Base-by-base conservation (phyloP, 805 yeast genomes). In the Yarrowia keelungensis region DNA sequence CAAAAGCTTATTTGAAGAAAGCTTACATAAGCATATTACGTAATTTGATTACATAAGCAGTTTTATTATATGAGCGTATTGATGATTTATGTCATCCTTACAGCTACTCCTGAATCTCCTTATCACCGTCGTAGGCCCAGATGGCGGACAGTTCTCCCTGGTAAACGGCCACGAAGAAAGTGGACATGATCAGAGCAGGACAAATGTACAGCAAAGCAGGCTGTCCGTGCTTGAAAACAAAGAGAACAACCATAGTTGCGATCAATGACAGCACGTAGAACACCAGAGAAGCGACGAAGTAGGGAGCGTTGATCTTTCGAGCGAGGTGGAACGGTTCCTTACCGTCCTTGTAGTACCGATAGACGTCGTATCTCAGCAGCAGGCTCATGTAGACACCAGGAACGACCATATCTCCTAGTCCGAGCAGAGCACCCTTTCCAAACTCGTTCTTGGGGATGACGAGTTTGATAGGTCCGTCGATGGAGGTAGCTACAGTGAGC, bases 171-270 rank as follows among this genome's bases (percentile, higher is more conserved):
- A 77, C 72, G 0, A 73, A 45, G 0, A 76, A n/a, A 0, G 82
- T 79, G 0, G 82, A 76, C 0, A 79, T 9, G 0, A 80, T 42
- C 38, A 83, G 54, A 4, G 78, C 73, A 5, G 92, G 92, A 4
- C 87, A 87, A 35, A 89, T 75, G 73, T 87, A 89, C 19, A 89
- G 74, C 70, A 89, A 77, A 0, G 92, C 92, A 0, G 92, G 92
- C 76, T 88, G 92, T 0, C 87, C 91, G 11, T 73, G 75, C 1
- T 81, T 72, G 70, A 73, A 84, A 3, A 73, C 64, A 41, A 78
- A 77, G 62, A 84, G 75, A 3, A 81, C 84, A 1, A 70, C 72
- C 61, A 83, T 76, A 0, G 91, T 85, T 0, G 73, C 59, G 0
- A 75, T 26, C 47, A 89, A 74, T 0, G 86, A 88, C n/a, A 80